phyloP scores from a whole-genome alignment of 1,139 yeast genomes.

The Kluyveromyces sp. region DNA sequence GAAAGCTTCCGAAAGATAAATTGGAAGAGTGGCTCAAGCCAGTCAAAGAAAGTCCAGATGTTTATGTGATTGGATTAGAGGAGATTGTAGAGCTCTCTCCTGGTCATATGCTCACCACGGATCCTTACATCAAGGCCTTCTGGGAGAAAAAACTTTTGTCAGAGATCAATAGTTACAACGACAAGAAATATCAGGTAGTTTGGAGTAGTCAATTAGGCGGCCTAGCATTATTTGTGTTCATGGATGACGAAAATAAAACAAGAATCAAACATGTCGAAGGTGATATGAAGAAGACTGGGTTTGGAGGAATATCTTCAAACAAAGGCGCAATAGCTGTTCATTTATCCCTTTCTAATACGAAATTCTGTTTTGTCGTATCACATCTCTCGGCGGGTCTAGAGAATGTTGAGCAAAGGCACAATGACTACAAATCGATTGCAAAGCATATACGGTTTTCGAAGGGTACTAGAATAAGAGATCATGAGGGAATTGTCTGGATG shows the following conservation, averaged over 20 bases:
- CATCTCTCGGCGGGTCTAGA: conserved; percentile 92
- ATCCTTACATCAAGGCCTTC: conserved; percentile 56
- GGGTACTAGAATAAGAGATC: conserved; percentile 63
- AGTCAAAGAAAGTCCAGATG: conserved; percentile 43
- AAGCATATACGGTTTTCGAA: conserved; percentile 73
- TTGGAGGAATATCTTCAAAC: conserved; percentile 88
- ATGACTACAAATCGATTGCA: conserved; percentile 75
- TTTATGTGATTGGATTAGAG: conserved; percentile 80
- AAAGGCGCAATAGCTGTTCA: conserved; percentile 89
- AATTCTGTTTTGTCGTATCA: conserved; percentile 77
- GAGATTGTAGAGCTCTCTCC: conserved; percentile 91
- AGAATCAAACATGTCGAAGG: conserved; percentile 72
- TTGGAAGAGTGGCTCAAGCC: conserved; percentile 58
- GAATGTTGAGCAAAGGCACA: conserved; percentile 80
- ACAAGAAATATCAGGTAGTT: conserved; percentile 54
- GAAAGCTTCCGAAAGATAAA: conserved; percentile 46
- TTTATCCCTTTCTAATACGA: conserved; percentile 67
- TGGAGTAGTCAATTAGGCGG: conserved; percentile 94
- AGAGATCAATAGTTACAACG: conserved; percentile 43
- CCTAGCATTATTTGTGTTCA: conserved; percentile 68
- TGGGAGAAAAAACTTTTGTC: conserved; percentile 73
- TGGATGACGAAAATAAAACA: conserved; percentile 52
- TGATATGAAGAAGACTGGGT: conserved; percentile 75
- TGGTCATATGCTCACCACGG: conserved; percentile 79
- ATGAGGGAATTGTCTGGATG: conserved; percentile 84